Evolutionary conservation across 2,329 filamentous ascomycete genomes (phyloP).

Genomic region (Madurella fahalii): DNA sequence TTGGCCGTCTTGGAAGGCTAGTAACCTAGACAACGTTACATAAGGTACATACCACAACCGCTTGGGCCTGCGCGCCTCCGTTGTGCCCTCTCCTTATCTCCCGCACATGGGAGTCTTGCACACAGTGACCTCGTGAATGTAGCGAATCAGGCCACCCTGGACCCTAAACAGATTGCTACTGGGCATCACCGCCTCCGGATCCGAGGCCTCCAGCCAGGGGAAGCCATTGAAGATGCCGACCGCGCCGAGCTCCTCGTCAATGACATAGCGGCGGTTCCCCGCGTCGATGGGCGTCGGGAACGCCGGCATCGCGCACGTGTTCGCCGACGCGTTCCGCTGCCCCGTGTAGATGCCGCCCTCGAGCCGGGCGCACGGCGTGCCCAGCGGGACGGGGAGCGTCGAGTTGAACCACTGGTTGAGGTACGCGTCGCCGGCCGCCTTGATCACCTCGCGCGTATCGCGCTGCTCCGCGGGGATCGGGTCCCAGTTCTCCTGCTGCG

Average conservation of each 20-base stretch:
- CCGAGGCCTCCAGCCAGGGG: slow-evolving; percentile 23
- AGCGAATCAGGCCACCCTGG: slow-evolving; percentile 22
- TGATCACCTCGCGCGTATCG: slow-evolving; percentile 19
- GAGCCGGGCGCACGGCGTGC: slow-evolving; percentile 24
- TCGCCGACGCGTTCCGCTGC: slow-evolving; percentile 7
- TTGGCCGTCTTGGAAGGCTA: no score
- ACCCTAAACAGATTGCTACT: slow-evolving; percentile 28
- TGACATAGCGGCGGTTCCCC: slow-evolving; percentile 25
- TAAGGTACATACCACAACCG: no score
- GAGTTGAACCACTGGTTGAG: slow-evolving; percentile 25
- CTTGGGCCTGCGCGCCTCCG: no score
- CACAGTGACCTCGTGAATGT: no score
- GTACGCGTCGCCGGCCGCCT: slow-evolving; percentile 26
- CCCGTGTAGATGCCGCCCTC: slow-evolving; percentile 27
- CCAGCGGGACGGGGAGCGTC: slow-evolving; percentile 21
- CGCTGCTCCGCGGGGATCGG: slow-evolving; percentile 21
- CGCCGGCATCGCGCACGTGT: slow-evolving; percentile 24
- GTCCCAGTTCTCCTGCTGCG: slow-evolving; percentile 22
- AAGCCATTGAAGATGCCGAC: slow-evolving; percentile 28
- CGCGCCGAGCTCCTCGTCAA: slow-evolving; percentile 29
- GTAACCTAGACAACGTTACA: no score
- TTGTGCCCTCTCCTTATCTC: no score
- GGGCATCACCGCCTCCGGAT: slow-evolving; percentile 17
- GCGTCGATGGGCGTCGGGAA: slow-evolving; percentile 23
- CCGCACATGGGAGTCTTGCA: no score